These are phyloP conservation scores for Torulaspora delbrueckii DNA, from an alignment of 805 yeast genomes.

Conservation along the genomic window DNA sequence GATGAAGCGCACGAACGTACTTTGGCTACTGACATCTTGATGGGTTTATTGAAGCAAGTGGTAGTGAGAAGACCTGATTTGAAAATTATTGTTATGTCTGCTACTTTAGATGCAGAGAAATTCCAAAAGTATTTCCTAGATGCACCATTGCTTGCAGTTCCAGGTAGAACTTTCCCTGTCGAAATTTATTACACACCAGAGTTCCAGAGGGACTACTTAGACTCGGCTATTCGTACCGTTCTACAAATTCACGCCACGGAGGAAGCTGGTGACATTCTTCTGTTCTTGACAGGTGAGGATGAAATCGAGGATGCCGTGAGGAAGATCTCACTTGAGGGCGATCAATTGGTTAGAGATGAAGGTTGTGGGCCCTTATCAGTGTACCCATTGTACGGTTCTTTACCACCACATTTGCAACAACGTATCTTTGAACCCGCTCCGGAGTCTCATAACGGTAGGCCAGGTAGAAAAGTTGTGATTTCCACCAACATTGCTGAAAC, in stretches of 20 bases:
- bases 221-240: constrained; percentile 92
- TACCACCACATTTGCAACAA: constrained; percentile 95
- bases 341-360: constrained; percentile 82
- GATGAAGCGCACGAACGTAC: constrained; percentile 99
- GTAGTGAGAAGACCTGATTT: constrained; percentile 76
- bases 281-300: constrained; percentile 93
- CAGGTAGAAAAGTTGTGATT: constrained; percentile 91
- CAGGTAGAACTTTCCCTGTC: constrained; percentile 97
- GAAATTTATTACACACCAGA: constrained; percentile 97
- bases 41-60: constrained; percentile 89
- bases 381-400: constrained; percentile 91
- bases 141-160: constrained; percentile 93
- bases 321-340: constrained; percentile 81
- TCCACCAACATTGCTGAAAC: constrained; percentile 98
- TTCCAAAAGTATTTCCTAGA: constrained; percentile 83
- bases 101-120: constrained; percentile 95
- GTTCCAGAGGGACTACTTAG: constrained; percentile 89
- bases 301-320: constrained; percentile 97
- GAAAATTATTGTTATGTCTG: constrained; percentile 93
- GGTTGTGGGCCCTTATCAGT: constrained; percentile 85
- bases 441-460: constrained; percentile 66
- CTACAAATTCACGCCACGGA: constrained; percentile 96
- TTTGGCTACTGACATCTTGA: constrained; percentile 88
- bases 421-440: constrained; percentile 89
- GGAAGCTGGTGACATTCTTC: constrained; percentile 81